A percentile compares a stretch with the other conserved stretches of the same genome.
These are phyloP conservation scores for Amylocarpus encephaloides DNA, from an alignment of 2,329 filamentous ascomycete species.

Conservation along the genomic window DNA sequence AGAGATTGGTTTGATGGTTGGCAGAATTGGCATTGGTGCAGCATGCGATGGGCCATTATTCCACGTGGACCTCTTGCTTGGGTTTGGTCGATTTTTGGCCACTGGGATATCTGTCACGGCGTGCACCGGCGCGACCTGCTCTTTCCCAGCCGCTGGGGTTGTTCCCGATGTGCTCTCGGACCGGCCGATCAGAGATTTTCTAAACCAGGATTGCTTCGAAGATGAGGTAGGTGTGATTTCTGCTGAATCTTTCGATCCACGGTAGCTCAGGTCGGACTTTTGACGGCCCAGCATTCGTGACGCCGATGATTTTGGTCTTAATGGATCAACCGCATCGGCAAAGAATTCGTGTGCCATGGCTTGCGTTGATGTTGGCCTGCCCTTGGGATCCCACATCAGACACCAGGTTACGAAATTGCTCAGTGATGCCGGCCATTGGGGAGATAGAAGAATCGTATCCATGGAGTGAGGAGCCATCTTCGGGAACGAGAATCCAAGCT, in stretches of 20 bases:
- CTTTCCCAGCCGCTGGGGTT: constrained; percentile 41
- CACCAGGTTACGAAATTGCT: constrained; percentile 97
- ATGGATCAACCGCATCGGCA: constrained; percentile 80
- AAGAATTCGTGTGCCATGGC: constrained; percentile 97
- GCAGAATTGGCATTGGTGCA: constrained; percentile 91
- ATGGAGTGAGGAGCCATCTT: constrained; percentile 98
- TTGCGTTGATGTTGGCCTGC: constrained; percentile 82
- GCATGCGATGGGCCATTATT: constrained; percentile 72
- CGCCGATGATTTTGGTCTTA: constrained; percentile 84
- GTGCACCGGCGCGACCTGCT: constrained; percentile 39
- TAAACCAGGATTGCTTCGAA: constrained; percentile 92
- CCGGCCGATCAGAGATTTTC: constrained; percentile 83
- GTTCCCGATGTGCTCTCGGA: constrained; percentile 63
- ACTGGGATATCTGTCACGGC: constrained; percentile 38
- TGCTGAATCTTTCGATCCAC: constrained; percentile 57
- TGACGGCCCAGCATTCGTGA: constrained; percentile 83
- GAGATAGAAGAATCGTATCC: constrained; percentile 84
- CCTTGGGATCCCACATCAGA: constrained; percentile 96
- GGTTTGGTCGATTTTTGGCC: constrained; percentile 42
- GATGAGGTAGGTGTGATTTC: constrained; percentile 52
- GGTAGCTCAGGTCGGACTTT: constrained; percentile 72
- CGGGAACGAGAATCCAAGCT: constrained; percentile 96
- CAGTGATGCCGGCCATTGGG: constrained; percentile 85
- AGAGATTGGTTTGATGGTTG: constrained; percentile 89
- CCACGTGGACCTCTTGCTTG: constrained; percentile 87